Evolutionary conservation across 768 basidiomycete genomes (phyloP).

Genomic region (Calocybe indica): DNA sequence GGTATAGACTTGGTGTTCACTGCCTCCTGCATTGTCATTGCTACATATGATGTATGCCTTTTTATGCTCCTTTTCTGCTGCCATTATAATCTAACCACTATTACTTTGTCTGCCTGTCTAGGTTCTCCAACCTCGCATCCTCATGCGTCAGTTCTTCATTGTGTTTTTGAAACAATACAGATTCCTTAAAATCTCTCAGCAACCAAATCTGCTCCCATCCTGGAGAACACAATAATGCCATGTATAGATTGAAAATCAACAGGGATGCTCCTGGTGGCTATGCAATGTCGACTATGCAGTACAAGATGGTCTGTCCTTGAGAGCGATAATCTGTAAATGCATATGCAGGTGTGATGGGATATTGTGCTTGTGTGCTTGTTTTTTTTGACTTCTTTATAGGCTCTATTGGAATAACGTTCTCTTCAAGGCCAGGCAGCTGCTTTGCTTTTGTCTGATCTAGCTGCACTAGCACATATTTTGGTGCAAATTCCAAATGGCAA

Average conservation of each 20-base stretch:
- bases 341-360: constrained; percentile 29
- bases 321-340: constrained; percentile 35
- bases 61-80: too few species aligned
- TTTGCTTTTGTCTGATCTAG: constrained; percentile 18
- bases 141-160: too few species aligned
- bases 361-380: constrained; percentile 10
- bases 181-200: too few species aligned
- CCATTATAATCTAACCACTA: too few species aligned
- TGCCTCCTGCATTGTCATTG: too few species aligned
- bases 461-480: constrained; percentile 24
- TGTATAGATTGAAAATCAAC: constrained; percentile 32
- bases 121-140: too few species aligned
- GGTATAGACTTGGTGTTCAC: too few species aligned
- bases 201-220: too few species aligned
- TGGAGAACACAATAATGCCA: constrained; percentile 34
- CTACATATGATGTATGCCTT: too few species aligned
- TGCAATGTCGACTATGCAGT: constrained; percentile 31
- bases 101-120: too few species aligned
- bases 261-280: constrained; percentile 23
- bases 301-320: constrained; percentile 35
- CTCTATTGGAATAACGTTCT: constrained; percentile 24
- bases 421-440: constrained; percentile 20
- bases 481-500: constrained; percentile 20
- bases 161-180: too few species aligned
- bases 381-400: constrained; percentile 8